phyloP scores from a whole-genome alignment of 2,329 filamentous ascomycete genomes.

The Colletotrichum brevisporum region DNA sequence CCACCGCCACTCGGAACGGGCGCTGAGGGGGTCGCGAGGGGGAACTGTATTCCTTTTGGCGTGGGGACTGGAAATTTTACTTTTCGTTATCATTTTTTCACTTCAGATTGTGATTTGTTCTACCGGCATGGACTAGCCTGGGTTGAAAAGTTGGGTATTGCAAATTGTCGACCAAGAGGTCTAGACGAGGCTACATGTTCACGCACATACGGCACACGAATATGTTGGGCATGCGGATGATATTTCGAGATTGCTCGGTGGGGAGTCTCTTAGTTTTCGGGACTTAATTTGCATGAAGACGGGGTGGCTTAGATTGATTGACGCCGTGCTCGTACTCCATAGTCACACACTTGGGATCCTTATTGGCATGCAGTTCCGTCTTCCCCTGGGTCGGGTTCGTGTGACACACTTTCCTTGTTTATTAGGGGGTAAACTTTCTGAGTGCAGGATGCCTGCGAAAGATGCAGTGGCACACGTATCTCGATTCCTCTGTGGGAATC shows the following conservation, averaged over 20 bases:
- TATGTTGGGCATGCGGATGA: slow-evolving; percentile 3
- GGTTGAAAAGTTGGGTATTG: too few species aligned
- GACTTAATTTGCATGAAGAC: background rate
- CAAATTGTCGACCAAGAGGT: background rate
- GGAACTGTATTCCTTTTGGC: too few species aligned
- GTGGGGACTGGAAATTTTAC: too few species aligned
- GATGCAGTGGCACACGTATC: slow-evolving; percentile 3
- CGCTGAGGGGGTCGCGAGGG: background rate
- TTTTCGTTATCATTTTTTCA: too few species aligned
- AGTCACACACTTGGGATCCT: slow-evolving; percentile 2
- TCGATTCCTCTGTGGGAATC: slow-evolving; percentile 17
- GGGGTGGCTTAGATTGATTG: slow-evolving; percentile 10
- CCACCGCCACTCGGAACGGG: slow-evolving; percentile 5
- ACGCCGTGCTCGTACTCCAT: background rate
- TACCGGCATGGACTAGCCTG: too few species aligned
- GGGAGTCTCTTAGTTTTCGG: background rate
- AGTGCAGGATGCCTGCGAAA: background rate
- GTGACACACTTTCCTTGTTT: background rate
- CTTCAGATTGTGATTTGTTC: too few species aligned
- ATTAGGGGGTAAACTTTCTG: background rate
- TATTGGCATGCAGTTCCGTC: background rate
- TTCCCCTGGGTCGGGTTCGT: background rate
- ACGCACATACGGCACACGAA: background rate
- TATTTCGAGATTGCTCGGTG: background rate
- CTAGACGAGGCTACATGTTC: slow-evolving; percentile 10